These are phyloP conservation scores for Cytidiella melzeri DNA, from an alignment of 768 basidiomycete genomes.

Conservation along the genomic window DNA sequence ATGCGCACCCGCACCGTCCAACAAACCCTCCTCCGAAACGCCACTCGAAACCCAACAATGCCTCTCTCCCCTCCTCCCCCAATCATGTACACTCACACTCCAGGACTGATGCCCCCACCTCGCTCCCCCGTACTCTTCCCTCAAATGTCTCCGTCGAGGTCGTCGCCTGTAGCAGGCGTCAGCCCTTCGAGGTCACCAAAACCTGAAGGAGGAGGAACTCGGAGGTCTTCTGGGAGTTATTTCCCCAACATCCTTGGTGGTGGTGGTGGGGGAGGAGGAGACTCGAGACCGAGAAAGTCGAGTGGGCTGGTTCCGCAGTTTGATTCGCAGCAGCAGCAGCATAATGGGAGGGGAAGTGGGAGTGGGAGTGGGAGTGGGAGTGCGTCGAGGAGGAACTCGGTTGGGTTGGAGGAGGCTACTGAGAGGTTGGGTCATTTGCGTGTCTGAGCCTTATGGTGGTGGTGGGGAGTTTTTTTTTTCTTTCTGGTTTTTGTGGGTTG, in stretches of 20 bases:
- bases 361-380: background rate
- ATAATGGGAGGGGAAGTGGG: slow-evolving; percentile 3
- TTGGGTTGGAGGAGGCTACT: slow-evolving; percentile 6
- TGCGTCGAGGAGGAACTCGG: background rate
- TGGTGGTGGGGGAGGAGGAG: background rate
- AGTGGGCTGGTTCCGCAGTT: slow-evolving; percentile 6
- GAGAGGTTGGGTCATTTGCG: slow-evolving; percentile 4
- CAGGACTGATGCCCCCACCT: slow-evolving; percentile 8
- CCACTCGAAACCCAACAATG: slow-evolving; percentile 14
- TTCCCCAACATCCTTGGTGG: background rate
- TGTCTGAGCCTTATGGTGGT: background rate
- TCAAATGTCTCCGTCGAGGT: background rate
- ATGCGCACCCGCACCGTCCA: slow-evolving; percentile 8
- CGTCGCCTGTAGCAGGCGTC: background rate
- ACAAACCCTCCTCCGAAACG: slow-evolving; percentile 12
- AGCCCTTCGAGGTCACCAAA: background rate
- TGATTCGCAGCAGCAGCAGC: no score
- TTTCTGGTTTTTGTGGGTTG: no score
- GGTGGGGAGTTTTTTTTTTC: no score
- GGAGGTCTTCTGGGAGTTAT: slow-evolving; percentile 4
- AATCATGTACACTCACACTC: slow-evolving; percentile 6
- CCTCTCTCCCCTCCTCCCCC: slow-evolving; percentile 12
- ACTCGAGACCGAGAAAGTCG: slow-evolving; percentile 1
- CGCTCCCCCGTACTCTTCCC: slow-evolving; percentile 9
- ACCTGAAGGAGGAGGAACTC: background rate